Base-by-base conservation (phyloP, 2,329 filamentous ascomycete genomes). In the Pyrenochaeta sp. region DNA sequence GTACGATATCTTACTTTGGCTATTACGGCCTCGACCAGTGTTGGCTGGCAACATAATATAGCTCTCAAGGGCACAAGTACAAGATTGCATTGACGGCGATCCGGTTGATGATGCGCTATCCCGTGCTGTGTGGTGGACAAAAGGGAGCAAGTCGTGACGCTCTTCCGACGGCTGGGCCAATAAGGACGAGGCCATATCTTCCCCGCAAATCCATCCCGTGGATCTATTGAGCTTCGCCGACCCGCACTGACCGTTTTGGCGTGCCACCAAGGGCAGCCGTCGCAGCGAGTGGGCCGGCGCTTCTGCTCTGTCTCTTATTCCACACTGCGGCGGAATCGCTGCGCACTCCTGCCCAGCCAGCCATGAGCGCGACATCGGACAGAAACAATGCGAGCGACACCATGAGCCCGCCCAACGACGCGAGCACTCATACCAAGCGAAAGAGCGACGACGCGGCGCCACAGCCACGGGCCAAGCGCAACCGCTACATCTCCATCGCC, bases 401-500 rank as follows among this genome's bases (percentile, higher is more conserved):
- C n/a, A 63, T 64, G 51, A 72, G 67, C 48, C 67, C 67, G 4
- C 50, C 51, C 13, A 58, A 60, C 41, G 63, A 68, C 10, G 35
- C 51, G 24, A 37, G 42, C 39, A 50, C 47, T 41, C 48, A 48
- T 29, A 32, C 51, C 39, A 77, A 78, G 67, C 70, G 76, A 26
- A 77, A 75, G 61, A 68, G 61, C 58, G 74, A 74, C 17, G 74
- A 77, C 39, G 67, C 66, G 32, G 54, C 55, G 27, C 57, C 74
- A 11, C 78, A 79, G 42, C 77, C 76, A 55, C 77, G 82, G 55
- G 76, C 82, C 55, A 85, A 86, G 75, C 78, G 83, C 65, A 86
- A 85, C 72, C 79, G 83, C 55, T 86, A 86, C 68, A 85, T 86
- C 55, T 85, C 82, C 19, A 85, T 86, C 55, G 83, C 83, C 37